Conservation (phyloP, 164 flowering plant species). For the Vitis cinerea region DNA sequence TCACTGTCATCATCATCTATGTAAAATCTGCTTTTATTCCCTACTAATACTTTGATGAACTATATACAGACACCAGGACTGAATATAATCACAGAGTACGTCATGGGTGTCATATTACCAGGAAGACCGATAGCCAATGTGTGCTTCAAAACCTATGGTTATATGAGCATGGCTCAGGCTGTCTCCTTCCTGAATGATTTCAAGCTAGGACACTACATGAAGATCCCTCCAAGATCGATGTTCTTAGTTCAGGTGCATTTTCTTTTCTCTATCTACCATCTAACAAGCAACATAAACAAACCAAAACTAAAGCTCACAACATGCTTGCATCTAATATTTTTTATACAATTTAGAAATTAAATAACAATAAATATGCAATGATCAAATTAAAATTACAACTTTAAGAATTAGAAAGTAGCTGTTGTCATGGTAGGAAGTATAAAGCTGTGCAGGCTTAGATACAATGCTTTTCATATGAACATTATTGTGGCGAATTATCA, state of each 20-base stretch:
- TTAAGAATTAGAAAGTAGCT: background rate
- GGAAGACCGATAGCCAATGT: slow-evolving; percentile 72
- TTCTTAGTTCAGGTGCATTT: slow-evolving; percentile 63
- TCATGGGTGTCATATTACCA: slow-evolving; percentile 57
- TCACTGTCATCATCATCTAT: background rate
- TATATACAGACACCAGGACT: slow-evolving; percentile 61
- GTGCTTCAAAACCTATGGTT: slow-evolving; percentile 60
- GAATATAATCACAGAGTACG: slow-evolving; percentile 63
- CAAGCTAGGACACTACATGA: slow-evolving; percentile 72
- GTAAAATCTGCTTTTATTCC: background rate
- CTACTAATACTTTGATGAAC: background rate
- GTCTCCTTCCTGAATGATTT: slow-evolving; percentile 63
- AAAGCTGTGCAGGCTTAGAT: background rate
- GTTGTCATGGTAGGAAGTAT: background rate
- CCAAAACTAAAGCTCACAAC: background rate
- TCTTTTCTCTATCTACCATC: background rate
- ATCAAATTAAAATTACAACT: background rate
- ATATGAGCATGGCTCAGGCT: slow-evolving; percentile 75
- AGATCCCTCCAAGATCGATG: slow-evolving; percentile 77
- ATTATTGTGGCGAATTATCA: too few relatives aligned
- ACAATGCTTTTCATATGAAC: too few relatives aligned
- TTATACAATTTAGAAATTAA: background rate
- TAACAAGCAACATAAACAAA: background rate
- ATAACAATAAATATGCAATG: background rate
- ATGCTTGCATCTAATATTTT: too few relatives aligned